Conservation (phyloP, 2,329 filamentous ascomycete species). For the Ophiostoma himal-ulmi region DNA sequence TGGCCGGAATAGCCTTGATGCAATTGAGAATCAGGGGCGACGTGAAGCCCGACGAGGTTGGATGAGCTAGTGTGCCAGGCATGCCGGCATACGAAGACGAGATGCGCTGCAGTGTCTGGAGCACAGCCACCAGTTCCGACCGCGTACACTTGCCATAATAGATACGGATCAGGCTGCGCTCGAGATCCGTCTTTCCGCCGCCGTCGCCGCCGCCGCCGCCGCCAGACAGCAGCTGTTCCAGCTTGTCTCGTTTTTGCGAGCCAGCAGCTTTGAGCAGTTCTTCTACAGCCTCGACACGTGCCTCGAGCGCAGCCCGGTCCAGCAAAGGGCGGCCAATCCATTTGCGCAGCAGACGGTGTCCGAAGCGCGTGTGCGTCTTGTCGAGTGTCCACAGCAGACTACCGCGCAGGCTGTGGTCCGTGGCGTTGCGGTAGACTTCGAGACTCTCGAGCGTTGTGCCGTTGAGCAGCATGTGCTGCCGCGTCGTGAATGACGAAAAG, state of each 20-base stretch:
- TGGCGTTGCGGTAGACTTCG: slow-evolving; percentile 93
- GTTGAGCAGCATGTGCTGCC: slow-evolving; percentile 92
- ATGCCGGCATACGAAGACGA: slow-evolving; percentile 61
- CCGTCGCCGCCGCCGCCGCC: slow-evolving; percentile 29
- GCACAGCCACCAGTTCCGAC: slow-evolving; percentile 74
- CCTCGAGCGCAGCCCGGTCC: slow-evolving; percentile 66
- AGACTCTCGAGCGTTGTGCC: slow-evolving; percentile 90
- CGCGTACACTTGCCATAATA: slow-evolving; percentile 96
- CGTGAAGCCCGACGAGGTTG: slow-evolving; percentile 52
- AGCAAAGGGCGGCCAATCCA: slow-evolving; percentile 92
- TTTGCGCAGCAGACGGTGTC: slow-evolving; percentile 79
- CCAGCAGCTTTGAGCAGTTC: slow-evolving; percentile 69
- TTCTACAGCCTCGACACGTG: slow-evolving; percentile 76
- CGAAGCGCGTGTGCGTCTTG: slow-evolving; percentile 84
- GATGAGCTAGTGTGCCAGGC: slow-evolving; percentile 33
- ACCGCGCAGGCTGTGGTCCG: slow-evolving; percentile 75
- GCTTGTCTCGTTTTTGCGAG: slow-evolving; percentile 62
- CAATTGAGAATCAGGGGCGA: slow-evolving; percentile 65
- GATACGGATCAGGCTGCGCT: slow-evolving; percentile 88
- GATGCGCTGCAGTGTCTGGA: slow-evolving; percentile 81
- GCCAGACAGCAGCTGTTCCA: slow-evolving; percentile 58
- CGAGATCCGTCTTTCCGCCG: slow-evolving; percentile 65
- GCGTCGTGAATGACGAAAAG: slow-evolving; percentile 89
- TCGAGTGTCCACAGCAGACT: slow-evolving; percentile 95
- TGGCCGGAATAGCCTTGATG: slow-evolving; percentile 68